phyloP scores from a whole-genome alignment of 1,284 basidiomycete species.

The Gomphus bonarii region DNA sequence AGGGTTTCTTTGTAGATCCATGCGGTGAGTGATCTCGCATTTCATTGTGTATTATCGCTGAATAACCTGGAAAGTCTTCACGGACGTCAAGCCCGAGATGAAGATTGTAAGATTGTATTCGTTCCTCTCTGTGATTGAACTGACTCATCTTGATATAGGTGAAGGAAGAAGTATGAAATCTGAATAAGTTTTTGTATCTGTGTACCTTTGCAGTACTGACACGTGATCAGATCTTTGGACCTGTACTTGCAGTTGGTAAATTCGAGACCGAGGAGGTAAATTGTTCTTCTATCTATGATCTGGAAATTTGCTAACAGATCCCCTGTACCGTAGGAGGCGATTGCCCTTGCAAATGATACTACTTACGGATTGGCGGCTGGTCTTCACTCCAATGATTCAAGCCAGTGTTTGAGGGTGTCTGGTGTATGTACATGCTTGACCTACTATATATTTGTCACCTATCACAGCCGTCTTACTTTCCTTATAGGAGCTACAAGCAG shows the following conservation, averaged over 20 bases:
- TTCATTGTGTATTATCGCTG: not conserved
- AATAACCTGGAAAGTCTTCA: slow-evolving; percentile 45
- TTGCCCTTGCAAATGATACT: slow-evolving; percentile 75
- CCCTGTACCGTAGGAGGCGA: slow-evolving; percentile 36
- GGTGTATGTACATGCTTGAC: slow-evolving; percentile 35
- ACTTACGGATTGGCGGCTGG: slow-evolving; percentile 84
- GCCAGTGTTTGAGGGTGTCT: slow-evolving; percentile 80
- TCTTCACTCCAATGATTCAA: slow-evolving; percentile 81
- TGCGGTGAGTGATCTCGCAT: slow-evolving; percentile 42
- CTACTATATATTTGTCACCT: not conserved
- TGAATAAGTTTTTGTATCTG: not conserved
- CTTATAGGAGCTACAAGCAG: slow-evolving; percentile 13
- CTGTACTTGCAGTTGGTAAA: slow-evolving; percentile 65
- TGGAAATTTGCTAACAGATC: slow-evolving; percentile 11
- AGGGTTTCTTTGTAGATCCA: slow-evolving; percentile 69
- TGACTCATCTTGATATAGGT: slow-evolving; percentile 33
- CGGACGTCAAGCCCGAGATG: slow-evolving; percentile 62
- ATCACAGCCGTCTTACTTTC: not conserved
- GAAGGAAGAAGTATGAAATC: slow-evolving; percentile 49
- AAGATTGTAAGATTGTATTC: slow-evolving; percentile 48
- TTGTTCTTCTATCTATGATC: not conserved
- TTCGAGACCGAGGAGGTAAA: slow-evolving; percentile 63
- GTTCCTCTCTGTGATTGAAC: not conserved
- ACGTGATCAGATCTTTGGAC: slow-evolving; percentile 70
- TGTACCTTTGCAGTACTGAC: slow-evolving; percentile 6